A percentile compares a stretch with the other conserved stretches of the same genome.
Evolutionary conservation across 2,329 filamentous ascomycete species (phyloP).

Genomic region (Colletotrichum liriopes): DNA sequence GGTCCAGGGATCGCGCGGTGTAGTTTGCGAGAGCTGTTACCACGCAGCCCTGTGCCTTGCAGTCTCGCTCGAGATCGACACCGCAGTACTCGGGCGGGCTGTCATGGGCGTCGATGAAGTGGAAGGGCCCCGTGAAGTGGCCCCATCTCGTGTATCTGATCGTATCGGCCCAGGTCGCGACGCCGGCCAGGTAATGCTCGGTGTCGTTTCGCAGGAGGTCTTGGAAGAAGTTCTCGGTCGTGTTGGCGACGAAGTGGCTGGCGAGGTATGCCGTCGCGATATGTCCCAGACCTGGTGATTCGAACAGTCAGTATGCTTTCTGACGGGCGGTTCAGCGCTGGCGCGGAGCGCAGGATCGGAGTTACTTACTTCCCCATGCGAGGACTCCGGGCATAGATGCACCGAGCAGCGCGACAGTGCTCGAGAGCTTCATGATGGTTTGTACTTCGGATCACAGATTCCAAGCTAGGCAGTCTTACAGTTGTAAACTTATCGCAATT

Average conservation of each 20-base stretch:
- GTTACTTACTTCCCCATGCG: constrained; percentile 61
- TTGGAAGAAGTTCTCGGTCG: constrained; percentile 72
- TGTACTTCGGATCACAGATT: constrained; percentile 6
- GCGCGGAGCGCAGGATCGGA: background rate
- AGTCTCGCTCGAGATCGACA: constrained; percentile 73
- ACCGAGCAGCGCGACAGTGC: constrained; percentile 49
- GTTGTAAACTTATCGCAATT: background rate
- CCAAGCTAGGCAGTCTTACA: background rate
- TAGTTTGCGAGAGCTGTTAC: constrained; percentile 74
- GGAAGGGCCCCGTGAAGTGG: constrained; percentile 73
- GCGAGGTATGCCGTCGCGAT: constrained; percentile 77
- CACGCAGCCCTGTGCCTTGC: constrained; percentile 74
- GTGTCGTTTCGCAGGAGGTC: constrained; percentile 68
- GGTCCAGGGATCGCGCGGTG: constrained; percentile 68
- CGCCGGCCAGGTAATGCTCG: constrained; percentile 72
- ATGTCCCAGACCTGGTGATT: constrained; percentile 70
- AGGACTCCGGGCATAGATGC: constrained; percentile 52
- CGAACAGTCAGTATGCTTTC: constrained; percentile 29
- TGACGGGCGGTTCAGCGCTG: background rate
- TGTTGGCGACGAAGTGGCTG: constrained; percentile 70
- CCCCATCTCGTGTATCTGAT: constrained; percentile 76
- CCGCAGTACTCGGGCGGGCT: constrained; percentile 70
- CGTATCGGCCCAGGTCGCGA: constrained; percentile 79
- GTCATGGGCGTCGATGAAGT: constrained; percentile 80
- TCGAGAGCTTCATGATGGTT: constrained; percentile 50